phyloP scores from a whole-genome alignment of 768 basidiomycete genomes.

The Agrocybe praecox region DNA sequence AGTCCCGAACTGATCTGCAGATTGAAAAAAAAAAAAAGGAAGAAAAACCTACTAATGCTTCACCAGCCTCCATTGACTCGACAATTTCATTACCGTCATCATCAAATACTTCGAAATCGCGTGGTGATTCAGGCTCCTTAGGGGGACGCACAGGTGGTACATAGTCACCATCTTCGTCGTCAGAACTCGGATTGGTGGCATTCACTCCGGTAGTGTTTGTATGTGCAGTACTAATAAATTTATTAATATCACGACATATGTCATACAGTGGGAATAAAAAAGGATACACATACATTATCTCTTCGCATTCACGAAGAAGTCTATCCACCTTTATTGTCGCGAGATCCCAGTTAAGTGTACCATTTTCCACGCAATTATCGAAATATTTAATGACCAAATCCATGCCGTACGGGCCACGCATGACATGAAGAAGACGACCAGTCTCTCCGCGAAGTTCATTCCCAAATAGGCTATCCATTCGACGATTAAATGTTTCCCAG shows the following conservation, averaged over 20 bases:
- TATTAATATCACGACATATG: neutral
- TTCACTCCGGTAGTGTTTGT: neutral
- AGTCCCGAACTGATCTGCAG: no score
- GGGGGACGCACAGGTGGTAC: neutral
- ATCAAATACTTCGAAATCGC: neutral
- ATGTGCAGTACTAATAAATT: neutral
- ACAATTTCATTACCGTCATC: neutral
- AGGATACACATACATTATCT: neutral
- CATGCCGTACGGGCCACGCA: constrained; percentile 1
- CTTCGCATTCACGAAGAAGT: constrained; percentile 6
- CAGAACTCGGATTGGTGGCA: no score
- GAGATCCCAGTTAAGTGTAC: constrained; percentile 1
- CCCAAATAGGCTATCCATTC: constrained; percentile 11
- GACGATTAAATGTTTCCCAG: constrained; percentile 12
- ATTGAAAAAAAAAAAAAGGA: neutral
- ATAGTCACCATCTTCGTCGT: neutral
- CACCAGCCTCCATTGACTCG: neutral
- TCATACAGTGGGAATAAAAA: neutral
- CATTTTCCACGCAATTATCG: neutral
- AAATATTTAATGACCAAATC: constrained; percentile 4
- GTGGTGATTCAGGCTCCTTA: neutral
- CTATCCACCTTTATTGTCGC: constrained; percentile 11
- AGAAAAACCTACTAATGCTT: neutral
- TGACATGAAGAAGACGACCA: constrained; percentile 4
- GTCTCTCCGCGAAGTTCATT: neutral